phyloP scores from a whole-genome alignment of 2,329 filamentous ascomycete species.

The Pseudogymnoascus sp. region DNA sequence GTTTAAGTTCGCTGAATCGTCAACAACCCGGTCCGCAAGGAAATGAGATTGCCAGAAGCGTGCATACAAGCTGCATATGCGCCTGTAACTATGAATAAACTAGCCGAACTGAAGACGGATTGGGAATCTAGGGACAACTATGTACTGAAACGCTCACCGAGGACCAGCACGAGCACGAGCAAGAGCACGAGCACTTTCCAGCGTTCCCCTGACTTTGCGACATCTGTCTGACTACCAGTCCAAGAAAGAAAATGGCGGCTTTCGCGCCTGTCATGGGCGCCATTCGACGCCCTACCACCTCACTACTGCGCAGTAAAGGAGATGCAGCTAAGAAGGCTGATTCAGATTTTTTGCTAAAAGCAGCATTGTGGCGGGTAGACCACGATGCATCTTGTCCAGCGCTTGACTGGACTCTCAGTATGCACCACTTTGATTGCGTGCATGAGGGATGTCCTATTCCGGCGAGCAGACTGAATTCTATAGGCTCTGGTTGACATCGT shows the following conservation, averaged over 20 bases:
- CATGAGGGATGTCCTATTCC: not conserved
- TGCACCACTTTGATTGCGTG: constrained; percentile 9
- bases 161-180: not conserved
- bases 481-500: not conserved
- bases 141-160: constrained; percentile 1
- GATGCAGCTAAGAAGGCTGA: not conserved
- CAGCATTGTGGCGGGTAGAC: constrained; percentile 6
- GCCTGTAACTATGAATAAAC: constrained; percentile 4
- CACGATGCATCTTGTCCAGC: constrained; percentile 1
- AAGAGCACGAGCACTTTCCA: not conserved
- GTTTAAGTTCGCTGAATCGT: constrained; percentile 7
- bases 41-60: constrained; percentile 3
- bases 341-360: not conserved
- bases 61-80: constrained; percentile 7
- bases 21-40: constrained; percentile 5
- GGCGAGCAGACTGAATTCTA: not conserved
- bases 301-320: constrained; percentile 3
- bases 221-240: not conserved
- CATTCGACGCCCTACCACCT: not conserved
- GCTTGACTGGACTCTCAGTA: constrained; percentile 3
- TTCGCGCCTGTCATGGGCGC: constrained; percentile 1
- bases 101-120: not conserved
- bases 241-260: not conserved
- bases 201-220: not conserved
- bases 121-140: not conserved